phyloP scores from a whole-genome alignment of 73 alveolate species.

The Symbiodinium pilosum region DNA sequence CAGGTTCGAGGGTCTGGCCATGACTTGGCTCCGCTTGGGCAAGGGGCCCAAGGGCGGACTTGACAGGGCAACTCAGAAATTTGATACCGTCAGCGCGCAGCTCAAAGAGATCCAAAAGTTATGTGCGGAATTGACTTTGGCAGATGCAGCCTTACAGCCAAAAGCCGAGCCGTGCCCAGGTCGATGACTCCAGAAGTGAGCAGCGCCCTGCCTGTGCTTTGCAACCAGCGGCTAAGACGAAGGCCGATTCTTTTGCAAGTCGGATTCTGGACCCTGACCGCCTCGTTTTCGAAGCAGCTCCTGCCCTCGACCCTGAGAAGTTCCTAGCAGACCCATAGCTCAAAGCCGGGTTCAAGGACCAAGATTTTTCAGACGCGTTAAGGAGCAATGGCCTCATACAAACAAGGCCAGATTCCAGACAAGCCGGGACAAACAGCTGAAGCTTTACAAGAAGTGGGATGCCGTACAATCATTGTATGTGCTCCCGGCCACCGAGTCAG shows the following conservation, averaged over 20 bases:
- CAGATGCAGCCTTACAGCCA: conserved; percentile 4
- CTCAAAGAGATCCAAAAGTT: background rate
- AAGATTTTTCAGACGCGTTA: no score
- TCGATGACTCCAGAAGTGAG: background rate
- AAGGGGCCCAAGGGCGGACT: conserved; percentile 47
- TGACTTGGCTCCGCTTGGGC: conserved; percentile 39
- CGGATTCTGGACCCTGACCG: background rate
- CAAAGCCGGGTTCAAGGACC: no score
- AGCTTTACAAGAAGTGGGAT: conserved; percentile 31
- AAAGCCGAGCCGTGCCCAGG: background rate
- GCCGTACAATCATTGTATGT: background rate
- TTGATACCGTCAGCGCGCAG: background rate
- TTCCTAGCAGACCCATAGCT: background rate
- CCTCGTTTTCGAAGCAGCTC: background rate
- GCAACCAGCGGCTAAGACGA: no score
- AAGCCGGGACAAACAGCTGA: background rate
- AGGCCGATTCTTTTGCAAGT: background rate
- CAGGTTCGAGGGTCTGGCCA: background rate
- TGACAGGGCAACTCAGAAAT: conserved; percentile 12
- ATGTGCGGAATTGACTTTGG: background rate
- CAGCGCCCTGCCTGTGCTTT: no score
- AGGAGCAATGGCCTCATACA: no score
- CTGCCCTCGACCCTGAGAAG: background rate
- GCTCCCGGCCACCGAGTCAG: background rate
- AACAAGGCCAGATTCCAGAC: background rate